Base-by-base conservation (phyloP, 257 asterid species). In the Ligustrum vulgare region DNA sequence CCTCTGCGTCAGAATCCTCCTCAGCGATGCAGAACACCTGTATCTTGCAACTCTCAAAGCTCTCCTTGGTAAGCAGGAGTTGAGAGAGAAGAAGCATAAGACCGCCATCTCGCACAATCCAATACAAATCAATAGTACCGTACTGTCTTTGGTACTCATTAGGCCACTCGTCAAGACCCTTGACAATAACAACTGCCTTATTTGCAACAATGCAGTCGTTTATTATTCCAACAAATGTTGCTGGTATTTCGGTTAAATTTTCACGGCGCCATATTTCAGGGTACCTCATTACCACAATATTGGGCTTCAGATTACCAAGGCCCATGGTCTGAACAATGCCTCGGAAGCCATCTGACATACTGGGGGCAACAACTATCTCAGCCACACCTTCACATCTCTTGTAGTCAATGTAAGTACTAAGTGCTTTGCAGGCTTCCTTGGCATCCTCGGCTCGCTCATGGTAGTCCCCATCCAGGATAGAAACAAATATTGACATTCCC, bases 131-230 rank as follows among this genome's bases (percentile, higher is more conserved):
- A 1, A 94, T 94, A 32, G 96, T 94, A 33, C 99, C 99, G 6
- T 89, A 94, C 75, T 94, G 98, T 73, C 98, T 76, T 79, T 94
- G 99, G 58, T 92, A 94, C 87, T 89, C 99, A 16, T 94, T 94
- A 1, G 99, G 99, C 99, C 99, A 94, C 84, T 94, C 99, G 20
- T 94, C 99, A 0, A 94, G 93, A 60, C 99, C 99, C 83, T 94
- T 94, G 8, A 94, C 98, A 5, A 89, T 94, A 56, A 94, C 99
- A 15, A 94, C 99, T 0, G 99, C 99, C 80, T 92, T 94, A 85
- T 94, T 94, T 0, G 99, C 99, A 33, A 94, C 99, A 9, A 92
- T 92, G 85, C 99, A 94, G 68, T 94, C 99, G 45, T 91, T 94
- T 63, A 94, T 94, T 41, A 94, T 94, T 36, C 94, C 96, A 3